Base-by-base conservation (phyloP, 495 filamentous ascomycete species). In the Neurospora africana region DNA sequence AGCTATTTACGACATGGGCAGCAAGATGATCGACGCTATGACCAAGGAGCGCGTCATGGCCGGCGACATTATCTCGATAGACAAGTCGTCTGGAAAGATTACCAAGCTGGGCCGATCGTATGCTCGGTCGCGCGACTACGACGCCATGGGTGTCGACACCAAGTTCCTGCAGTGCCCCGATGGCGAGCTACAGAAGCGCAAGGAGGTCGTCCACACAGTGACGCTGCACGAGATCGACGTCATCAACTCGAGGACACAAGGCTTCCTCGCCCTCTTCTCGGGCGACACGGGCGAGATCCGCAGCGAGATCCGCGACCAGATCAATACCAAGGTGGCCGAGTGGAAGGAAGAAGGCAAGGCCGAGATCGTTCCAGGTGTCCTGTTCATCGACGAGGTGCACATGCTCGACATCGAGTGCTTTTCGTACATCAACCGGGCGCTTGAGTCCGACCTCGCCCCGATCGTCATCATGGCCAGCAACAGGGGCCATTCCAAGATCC, bases 401-500 rank as follows among this genome's bases (percentile, higher is more conserved):
- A 98, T 98, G 95, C 91, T 99, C 23, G 95, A 99, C 80, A 97
- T 98, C 74, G 95, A 99, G 78, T 98, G 95, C 84, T 99, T 97
- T 84, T 94, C 93, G 58, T 99, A 93, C 85, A 91, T 99, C 85
- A 99, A 99, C 85, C 92, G 96, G 36, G 95, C 95, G 6, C 86
- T 98, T 30, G 95, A 99, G 80, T 91, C 91, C 30, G 94, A 97
- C 74, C 87, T 99, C 21, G 93, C 95, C 2, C 95, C 95, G 39
- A 95, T 99, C 77, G 94, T 99, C 80, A 98, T 99, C 82, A 98
- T 99, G 94, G 95, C 95, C n/a, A 95, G 92, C 86, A 99, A 99
- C 82, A 87, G 95, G 38, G 95, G 95, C 70, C 89, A 94, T 77
- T 91, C 95, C n/a, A 88, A 89, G 68, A 97, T 99, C 75, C 88